Evolutionary conservation across 116 monocot species (phyloP).

Genomic region (Dioscorea cayenensis): DNA sequence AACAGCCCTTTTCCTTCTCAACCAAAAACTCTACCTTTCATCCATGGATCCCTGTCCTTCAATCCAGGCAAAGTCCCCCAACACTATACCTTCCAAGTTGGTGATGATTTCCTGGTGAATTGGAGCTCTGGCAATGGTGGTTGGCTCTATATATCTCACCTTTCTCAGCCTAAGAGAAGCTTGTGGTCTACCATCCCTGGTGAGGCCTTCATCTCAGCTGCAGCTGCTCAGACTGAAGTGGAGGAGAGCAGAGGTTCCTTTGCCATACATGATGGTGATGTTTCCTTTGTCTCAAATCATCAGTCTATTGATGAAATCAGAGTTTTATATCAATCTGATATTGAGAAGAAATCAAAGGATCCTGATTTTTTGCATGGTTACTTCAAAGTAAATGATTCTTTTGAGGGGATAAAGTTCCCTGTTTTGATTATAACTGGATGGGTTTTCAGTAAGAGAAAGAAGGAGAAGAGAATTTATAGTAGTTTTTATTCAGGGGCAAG

Average conservation of each 20-base stretch:
- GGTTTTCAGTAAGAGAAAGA: conserved; percentile 22
- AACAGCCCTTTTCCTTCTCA: conserved; percentile 68
- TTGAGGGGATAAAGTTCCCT: conserved; percentile 20
- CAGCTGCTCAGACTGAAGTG: conserved; percentile 32
- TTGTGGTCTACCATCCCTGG: conserved; percentile 60
- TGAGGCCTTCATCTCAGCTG: conserved; percentile 63
- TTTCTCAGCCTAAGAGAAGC: conserved; percentile 16
- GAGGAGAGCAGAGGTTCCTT: conserved; percentile 82
- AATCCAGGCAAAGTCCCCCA: conserved; percentile 21
- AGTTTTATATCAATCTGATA: conserved; percentile 18
- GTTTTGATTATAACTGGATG: conserved; percentile 35
- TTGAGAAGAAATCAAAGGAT: conserved; percentile 12
- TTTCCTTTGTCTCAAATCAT: conserved; percentile 27
- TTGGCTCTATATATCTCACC: conserved; percentile 35
- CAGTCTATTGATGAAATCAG: conserved; percentile 51
- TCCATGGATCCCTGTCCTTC: conserved; percentile 43
- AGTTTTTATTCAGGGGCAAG: not conserved
- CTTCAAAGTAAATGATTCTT: not conserved
- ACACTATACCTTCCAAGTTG: conserved; percentile 33
- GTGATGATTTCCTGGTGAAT: conserved; percentile 36
- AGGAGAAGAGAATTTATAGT: conserved; percentile 1
- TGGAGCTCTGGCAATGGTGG: conserved; percentile 52
- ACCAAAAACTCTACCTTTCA: conserved; percentile 37
- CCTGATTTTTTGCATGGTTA: conserved; percentile 12
- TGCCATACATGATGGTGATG: conserved; percentile 38